Base-by-base conservation (phyloP, 352 stramenopile species). In the Phytophthora syringae region DNA sequence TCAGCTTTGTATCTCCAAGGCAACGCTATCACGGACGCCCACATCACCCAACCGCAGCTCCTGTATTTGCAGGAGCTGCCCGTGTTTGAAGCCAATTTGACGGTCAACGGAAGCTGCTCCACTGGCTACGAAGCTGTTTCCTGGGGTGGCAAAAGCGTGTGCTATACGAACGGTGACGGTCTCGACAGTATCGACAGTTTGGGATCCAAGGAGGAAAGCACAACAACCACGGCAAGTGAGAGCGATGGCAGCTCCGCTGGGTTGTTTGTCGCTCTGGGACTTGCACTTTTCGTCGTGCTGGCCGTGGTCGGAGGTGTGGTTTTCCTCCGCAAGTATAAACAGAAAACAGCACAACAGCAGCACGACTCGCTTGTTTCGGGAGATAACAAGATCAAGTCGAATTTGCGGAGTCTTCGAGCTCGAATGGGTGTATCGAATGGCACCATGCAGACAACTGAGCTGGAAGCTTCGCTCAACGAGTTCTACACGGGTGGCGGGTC, bases 281-380 rank as follows among this genome's bases (percentile, higher is more conserved):
- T 93, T 11, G 51, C 70, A 1, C 67, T 76, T 1, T 68, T 90
- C 24, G 55, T 52, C 5, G 54, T 78, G n/a, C 40, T 88, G 32
- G 79, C 77, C 11, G 70, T 90, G 15, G 52, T 84, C 20, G 76
- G 63, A 2, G 84, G 84, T 18, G 66, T 93, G 24, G 66, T 90
- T 25, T 57, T 92, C 9, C 60, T 93, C 11, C 82, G 85, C 40
- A 74, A 75, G 12, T 83, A 66, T 27, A 90, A 90, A 54, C 77
- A 76, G 47, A 88, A 88, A 47, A 64, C 76, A 16, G 67, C 51
- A 16, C 59, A 64, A 37, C 63, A 67, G 9, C 71, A 77, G 13
- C 70, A 79, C 9, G 64, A 81, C n/a, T 67, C 71, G 1, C 40
- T 52, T 25, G 52, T 50, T 18, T 66, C 44, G 6, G 48, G 34